Evolutionary conservation across 495 filamentous ascomycete species (phyloP).

Genomic region (Lophiostoma macrostomum): DNA sequence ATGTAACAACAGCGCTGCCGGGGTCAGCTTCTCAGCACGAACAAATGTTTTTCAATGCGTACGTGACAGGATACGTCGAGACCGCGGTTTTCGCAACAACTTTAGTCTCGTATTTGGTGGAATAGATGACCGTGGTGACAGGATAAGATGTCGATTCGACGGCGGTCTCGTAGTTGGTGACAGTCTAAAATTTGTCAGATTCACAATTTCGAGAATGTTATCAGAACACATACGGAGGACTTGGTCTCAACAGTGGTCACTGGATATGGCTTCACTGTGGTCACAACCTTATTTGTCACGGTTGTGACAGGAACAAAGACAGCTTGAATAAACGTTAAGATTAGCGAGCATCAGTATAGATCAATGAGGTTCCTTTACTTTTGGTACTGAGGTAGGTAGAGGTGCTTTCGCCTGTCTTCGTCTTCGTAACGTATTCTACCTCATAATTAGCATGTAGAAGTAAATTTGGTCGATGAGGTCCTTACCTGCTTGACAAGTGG

Average conservation of each 20-base stretch:
- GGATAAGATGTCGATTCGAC: conserved; percentile 10
- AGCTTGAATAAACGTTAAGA: too few relatives aligned
- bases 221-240: conserved; percentile 1
- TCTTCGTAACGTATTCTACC: conserved; percentile 4
- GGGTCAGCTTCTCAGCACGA: background rate
- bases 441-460: background rate
- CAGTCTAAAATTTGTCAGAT: conserved; percentile 15
- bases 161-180: conserved; percentile 11
- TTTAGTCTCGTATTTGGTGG: conserved; percentile 4
- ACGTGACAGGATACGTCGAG: conserved; percentile 24
- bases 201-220: background rate
- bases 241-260: conserved; percentile 8
- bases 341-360: too few relatives aligned
- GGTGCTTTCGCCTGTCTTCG: background rate
- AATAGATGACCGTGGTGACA: conserved; percentile 19
- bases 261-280: conserved; percentile 12
- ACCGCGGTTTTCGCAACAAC: conserved; percentile 1
- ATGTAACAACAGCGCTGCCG: conserved; percentile 14
- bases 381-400: conserved; percentile 18
- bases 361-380: too few relatives aligned
- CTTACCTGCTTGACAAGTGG: conserved; percentile 2
- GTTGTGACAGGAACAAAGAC: conserved; percentile 22
- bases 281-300: background rate
- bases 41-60: background rate
- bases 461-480: too few relatives aligned